Percentiles rank a stretch among this genome's conserved stretches.
phyloP scores from a whole-genome alignment of 768 basidiomycete genomes.

The Psilocybe tampanensis region DNA sequence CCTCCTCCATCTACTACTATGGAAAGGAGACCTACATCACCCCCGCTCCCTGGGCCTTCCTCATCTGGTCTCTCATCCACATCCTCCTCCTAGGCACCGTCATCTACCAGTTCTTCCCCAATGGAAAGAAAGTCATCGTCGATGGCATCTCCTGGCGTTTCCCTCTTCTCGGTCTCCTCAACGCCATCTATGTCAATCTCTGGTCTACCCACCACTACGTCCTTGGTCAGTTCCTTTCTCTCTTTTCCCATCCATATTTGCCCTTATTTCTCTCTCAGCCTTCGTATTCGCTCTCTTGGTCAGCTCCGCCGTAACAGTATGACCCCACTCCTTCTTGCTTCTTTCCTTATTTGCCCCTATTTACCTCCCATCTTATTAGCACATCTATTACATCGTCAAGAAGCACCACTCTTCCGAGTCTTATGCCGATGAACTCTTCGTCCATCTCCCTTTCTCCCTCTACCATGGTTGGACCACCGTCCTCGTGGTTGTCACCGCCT shows the following conservation, averaged over 20 bases:
- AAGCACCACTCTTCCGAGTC: slow-evolving; percentile 72
- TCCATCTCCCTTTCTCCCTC: slow-evolving; percentile 95
- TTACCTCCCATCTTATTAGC: slow-evolving; percentile 44
- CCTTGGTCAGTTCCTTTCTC: slow-evolving; percentile 41
- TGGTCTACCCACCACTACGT: slow-evolving; percentile 82
- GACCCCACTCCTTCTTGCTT: slow-evolving; percentile 11
- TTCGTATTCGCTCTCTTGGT: slow-evolving; percentile 90
- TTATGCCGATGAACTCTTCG: slow-evolving; percentile 79
- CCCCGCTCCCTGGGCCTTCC: slow-evolving; percentile 91
- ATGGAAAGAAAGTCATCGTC: slow-evolving; percentile 76
- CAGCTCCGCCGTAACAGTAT: slow-evolving; percentile 64
- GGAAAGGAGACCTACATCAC: slow-evolving; percentile 92
- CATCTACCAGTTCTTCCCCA: slow-evolving; percentile 85
- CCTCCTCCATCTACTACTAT: slow-evolving; percentile 67
- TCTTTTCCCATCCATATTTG: slow-evolving; percentile 9
- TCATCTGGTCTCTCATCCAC: slow-evolving; percentile 92
- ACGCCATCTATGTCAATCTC: slow-evolving; percentile 86
- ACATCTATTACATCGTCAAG: slow-evolving; percentile 95
- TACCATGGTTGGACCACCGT: slow-evolving; percentile 94
- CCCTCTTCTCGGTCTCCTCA: slow-evolving; percentile 84
- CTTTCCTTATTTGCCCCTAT: slow-evolving; percentile 20
- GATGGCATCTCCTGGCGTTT: slow-evolving; percentile 93
- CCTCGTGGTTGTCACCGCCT: slow-evolving; percentile 77
- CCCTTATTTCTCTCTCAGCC: slow-evolving; percentile 40
- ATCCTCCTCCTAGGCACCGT: slow-evolving; percentile 88